Evolutionary conservation across 192 early-diverging fungal species (phyloP), one percentile per base, ranked within the genome.

Genomic region (Coemansia sp.): DNA sequence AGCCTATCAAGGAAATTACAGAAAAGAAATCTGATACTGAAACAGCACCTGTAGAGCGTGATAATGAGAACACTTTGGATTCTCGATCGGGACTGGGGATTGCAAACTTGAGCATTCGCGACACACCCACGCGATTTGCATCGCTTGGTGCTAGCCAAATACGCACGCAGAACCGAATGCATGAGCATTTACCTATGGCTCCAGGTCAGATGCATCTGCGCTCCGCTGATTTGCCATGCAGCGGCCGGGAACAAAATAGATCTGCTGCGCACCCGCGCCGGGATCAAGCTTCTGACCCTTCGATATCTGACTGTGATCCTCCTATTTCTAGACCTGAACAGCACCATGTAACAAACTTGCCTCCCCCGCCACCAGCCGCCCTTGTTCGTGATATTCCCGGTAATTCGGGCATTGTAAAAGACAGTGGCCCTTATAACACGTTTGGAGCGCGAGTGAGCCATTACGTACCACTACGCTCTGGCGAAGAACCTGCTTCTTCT

Each of bases 11-110:
- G 57, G 24, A n/a, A 41, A 58, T 50, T 19, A 21, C 53, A 14
- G 48, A 56, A 23, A 61, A 30, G 12, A 18, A 31, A n/a, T 49
- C 22, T 31, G 2, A 14, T 23, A n/a, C 23, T 31, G 31, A 44
- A 25, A 23, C 22, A 41, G 19, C 41, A 9, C 5, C 5, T 9
- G 34, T 21, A 27, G 23, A 21, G 24, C 48, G 38, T 16, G 8
- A 6, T 6, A 32, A 25, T 21, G 38, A 24, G 3, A 21, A 44
- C 7, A 34, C 28, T 31, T 31, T 44, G 49, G 51, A 63, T 53
- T 5, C 41, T 8, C 41, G 55, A 38, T 57, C 52, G 24, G 71
- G 71, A 0, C 44, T 74, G 25, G 71, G 71, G 6, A 67, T 74
- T 30, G 56, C 60, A 21, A 60, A 65, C 10, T 19, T 73, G 27